These are phyloP conservation scores for Crotalaria pallida DNA, from an alignment of 306 rosid genomes.

Conservation along the genomic window DNA sequence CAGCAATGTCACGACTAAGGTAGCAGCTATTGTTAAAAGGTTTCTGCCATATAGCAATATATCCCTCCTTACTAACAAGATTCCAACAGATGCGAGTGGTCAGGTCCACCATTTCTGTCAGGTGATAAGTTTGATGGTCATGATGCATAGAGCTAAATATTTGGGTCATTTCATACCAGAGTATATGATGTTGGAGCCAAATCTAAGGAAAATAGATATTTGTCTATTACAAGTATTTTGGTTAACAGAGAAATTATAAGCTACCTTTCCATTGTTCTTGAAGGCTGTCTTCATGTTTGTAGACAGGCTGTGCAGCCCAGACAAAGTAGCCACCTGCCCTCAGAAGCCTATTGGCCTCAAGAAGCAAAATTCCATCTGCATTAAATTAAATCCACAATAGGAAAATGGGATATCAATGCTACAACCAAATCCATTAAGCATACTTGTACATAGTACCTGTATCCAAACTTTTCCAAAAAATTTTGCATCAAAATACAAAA, in stretches of 20 bases:
- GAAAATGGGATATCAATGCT: constrained; percentile 26
- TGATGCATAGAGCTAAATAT: not conserved
- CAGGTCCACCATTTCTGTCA: constrained; percentile 67
- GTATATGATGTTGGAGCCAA: not conserved
- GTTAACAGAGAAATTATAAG: constrained; percentile 9
- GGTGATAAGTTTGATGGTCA: constrained; percentile 21
- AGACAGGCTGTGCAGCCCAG: constrained; percentile 92
- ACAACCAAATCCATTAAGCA: constrained; percentile 1
- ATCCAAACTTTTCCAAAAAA: not conserved
- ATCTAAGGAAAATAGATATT: not conserved
- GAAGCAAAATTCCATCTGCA: constrained; percentile 86
- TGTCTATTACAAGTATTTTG: not conserved
- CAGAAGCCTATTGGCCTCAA: constrained; percentile 80
- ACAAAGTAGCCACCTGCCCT: constrained; percentile 88
- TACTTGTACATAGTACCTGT: not conserved
- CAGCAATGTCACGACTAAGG: constrained; percentile 43
- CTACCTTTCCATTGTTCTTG: constrained; percentile 87
- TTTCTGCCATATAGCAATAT: constrained; percentile 84
- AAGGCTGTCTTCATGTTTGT: constrained; percentile 65
- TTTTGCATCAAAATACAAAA: not conserved
- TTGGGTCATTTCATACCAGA: constrained; percentile 1
- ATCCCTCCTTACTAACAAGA: constrained; percentile 70
- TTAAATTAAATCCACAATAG: constrained; percentile 27
- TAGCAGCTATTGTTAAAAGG: constrained; percentile 79
- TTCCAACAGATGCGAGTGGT: constrained; percentile 77